Conservation (phyloP, 331 rosid genomes). For the Quercus lobata region DNA sequence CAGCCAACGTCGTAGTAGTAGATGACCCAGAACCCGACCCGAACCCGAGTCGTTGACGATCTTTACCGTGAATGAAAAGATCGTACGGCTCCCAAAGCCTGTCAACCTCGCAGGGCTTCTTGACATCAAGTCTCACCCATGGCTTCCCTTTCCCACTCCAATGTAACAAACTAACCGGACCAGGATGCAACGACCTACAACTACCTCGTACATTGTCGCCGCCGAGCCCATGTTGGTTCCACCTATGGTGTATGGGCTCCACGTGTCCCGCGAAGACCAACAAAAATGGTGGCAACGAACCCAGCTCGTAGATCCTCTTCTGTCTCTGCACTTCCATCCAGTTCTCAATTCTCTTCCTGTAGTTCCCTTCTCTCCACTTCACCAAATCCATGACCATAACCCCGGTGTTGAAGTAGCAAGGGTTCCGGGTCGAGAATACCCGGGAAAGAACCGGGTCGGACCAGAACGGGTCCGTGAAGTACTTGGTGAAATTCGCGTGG, state of each 20-base stretch:
- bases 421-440: constrained; percentile 44
- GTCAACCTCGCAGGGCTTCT: constrained; percentile 70
- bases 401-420: constrained; percentile 94
- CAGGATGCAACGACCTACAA: constrained; percentile 82
- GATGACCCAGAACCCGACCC: no score
- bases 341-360: constrained; percentile 58
- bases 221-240: constrained; percentile 95
- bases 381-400: constrained; percentile 90
- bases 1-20: constrained; percentile 19
- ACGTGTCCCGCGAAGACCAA: constrained; percentile 79
- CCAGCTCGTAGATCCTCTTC: constrained; percentile 75
- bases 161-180: constrained; percentile 84
- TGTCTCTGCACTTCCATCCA: constrained; percentile 89
- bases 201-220: constrained; percentile 84
- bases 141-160: constrained; percentile 99
- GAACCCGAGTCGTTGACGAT: no score
- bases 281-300: constrained; percentile 81
- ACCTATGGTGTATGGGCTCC: constrained; percentile 72
- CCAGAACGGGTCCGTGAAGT: constrained; percentile 87
- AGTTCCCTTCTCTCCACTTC: constrained; percentile 71
- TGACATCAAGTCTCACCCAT: constrained; percentile 78
- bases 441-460: constrained; percentile 69
- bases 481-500: constrained; percentile 88
- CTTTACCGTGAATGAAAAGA: constrained; percentile 27
- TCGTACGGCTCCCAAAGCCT: constrained; percentile 90